Evolutionary conservation across 345 rosid genomes (phyloP).

Genomic region (Dipteronia dyeriana): DNA sequence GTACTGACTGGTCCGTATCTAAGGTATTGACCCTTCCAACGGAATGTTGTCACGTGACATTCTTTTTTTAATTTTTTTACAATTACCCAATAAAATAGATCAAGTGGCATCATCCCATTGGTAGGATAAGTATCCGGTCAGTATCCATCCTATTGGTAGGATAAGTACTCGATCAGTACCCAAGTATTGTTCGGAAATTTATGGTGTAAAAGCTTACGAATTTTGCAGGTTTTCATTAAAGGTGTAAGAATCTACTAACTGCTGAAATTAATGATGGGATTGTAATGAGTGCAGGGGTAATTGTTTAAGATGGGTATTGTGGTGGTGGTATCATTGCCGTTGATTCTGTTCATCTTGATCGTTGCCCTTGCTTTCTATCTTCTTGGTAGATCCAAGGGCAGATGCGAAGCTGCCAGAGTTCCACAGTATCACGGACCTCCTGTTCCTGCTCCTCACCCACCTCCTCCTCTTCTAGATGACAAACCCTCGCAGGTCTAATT

Average conservation of each 20-base stretch:
- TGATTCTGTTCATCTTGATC: conserved; percentile 33
- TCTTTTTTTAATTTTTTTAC: no score
- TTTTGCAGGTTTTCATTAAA: neutral
- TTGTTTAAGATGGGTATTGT: conserved; percentile 25
- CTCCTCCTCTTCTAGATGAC: neutral
- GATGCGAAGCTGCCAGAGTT: conserved; percentile 14
- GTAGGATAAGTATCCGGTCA: no score
- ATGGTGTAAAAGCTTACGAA: neutral
- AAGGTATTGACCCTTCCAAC: no score
- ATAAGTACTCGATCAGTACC: no score
- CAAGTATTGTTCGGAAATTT: no score
- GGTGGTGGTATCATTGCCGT: conserved; percentile 27
- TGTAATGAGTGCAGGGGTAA: neutral
- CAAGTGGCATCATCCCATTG: no score
- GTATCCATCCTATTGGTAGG: no score
- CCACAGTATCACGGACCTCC: conserved; percentile 26
- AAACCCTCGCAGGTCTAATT: conserved; percentile 24
- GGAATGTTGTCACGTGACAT: no score
- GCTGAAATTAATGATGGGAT: no score
- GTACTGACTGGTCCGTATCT: no score
- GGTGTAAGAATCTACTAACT: no score
- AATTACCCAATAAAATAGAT: no score
- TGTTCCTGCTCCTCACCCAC: conserved; percentile 24
- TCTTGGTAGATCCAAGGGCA: conserved; percentile 30
- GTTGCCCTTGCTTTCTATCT: conserved; percentile 40